Base-by-base conservation (phyloP, 495 filamentous ascomycete species). In the Bryoglossum gracile region DNA sequence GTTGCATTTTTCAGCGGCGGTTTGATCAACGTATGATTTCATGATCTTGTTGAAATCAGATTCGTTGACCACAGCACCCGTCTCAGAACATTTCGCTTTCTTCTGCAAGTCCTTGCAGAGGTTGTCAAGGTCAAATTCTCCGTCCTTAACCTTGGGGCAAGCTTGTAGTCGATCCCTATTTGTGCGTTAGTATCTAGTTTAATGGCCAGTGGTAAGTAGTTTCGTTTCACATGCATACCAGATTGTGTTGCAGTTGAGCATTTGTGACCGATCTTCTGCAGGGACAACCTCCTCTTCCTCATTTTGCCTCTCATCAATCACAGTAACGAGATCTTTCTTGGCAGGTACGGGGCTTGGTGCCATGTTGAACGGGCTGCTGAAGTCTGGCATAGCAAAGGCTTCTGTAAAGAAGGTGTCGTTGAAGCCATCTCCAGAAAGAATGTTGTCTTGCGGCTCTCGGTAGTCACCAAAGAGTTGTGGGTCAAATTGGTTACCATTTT, bases 61-160 rank as follows among this genome's bases (percentile, higher is more conserved):
- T 67, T 95, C 78, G 55, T 87, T 84, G 40, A 98, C 84, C 18
- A 96, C 88, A n/a, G 91, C 86, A 22, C 92, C 91, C 21, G 75
- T 80, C 60, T 94, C 92, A 1, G 89, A 94, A 62, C 94, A 99
- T 62, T 90, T 90, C 37, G 94, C 94, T 68, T 99, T 99, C 58
- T 85, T 84, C 48, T 89, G 84, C n/a, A 99, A 77, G 53, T 99
- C 89, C 4, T 84, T 81, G 67, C 94, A 99, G 10, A 99, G 75
- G 45, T 79, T 77, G 61, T 99, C 94, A 55, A 99, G 83, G 56
- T 99, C 92, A 51, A 95, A 80, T 54, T 91, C 86, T 56, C 89
- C 90, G 39, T 77, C 82, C 56, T 84, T 83, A 60, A 92, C 92
- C 59, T 82, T 87, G 41, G 89, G 84, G 64, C 89, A 92, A 19